Evolutionary conservation across 2,329 filamentous ascomycete species (phyloP).

Genomic region (Amylocarpus encephaloides): DNA sequence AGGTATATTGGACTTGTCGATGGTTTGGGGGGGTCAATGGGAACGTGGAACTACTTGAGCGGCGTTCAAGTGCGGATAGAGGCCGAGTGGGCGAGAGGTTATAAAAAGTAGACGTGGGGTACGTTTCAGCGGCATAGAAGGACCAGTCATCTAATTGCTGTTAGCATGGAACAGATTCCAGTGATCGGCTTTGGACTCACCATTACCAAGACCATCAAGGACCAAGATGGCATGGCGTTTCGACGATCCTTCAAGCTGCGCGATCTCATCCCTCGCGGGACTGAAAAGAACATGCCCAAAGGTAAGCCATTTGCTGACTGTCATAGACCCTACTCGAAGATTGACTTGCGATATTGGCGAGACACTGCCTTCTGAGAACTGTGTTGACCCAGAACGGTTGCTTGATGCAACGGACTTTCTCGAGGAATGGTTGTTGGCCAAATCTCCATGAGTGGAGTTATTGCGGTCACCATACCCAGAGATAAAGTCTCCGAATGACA

Average conservation of each 20-base stretch:
- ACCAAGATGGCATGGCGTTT: conserved; percentile 65
- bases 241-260: conserved; percentile 40
- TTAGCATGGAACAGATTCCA: conserved; percentile 6
- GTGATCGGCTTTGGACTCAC: conserved; percentile 23
- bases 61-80: conserved; percentile 40
- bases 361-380: conserved; percentile 41
- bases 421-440: conserved; percentile 7
- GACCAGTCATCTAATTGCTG: conserved; percentile 64
- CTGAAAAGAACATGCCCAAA: conserved; percentile 81
- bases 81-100: conserved; percentile 56
- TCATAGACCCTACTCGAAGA: conserved; percentile 72
- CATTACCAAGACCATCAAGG: conserved; percentile 76
- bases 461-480: conserved; percentile 37
- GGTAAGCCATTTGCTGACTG: conserved; percentile 81
- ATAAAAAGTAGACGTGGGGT: conserved; percentile 68
- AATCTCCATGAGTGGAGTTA: conserved; percentile 18
- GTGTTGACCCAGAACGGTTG: conserved; percentile 21
- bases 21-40: conserved; percentile 61
- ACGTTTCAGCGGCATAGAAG: conserved; percentile 76
- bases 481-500: conserved; percentile 39
- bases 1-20: conserved; percentile 61
- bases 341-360: conserved; percentile 66
- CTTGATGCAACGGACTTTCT: conserved; percentile 20
- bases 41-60: conserved; percentile 39
- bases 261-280: conserved; percentile 66